Percentiles rank a stretch among this genome's conserved stretches.
Evolutionary conservation across 805 yeast genomes (phyloP).

Genomic region (Nakazawaea pomicola): DNA sequence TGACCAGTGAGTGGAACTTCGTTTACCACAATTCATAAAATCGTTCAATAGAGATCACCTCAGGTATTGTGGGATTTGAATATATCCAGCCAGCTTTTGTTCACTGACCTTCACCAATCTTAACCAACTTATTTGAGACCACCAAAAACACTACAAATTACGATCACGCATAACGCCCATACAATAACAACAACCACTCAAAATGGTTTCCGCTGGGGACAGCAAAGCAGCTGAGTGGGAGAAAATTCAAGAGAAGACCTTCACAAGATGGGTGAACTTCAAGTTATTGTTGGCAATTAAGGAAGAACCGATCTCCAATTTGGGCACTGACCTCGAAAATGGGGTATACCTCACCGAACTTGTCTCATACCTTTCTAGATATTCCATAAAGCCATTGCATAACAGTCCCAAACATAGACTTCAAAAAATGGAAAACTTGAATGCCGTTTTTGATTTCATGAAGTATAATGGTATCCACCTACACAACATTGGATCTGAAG

Average conservation of each 20-base stretch:
- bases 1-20: too few species aligned
- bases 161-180: not conserved
- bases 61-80: too few species aligned
- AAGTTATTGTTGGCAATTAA: conserved; percentile 22
- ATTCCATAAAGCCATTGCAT: conserved; percentile 22
- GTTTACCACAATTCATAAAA: too few species aligned
- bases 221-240: conserved; percentile 36
- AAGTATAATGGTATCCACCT: conserved; percentile 32
- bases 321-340: conserved; percentile 31
- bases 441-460: conserved; percentile 36
- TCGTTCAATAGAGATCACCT: too few species aligned
- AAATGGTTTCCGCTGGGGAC: too few species aligned
- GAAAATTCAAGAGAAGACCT: conserved; percentile 39
- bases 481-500: conserved; percentile 42
- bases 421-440: conserved; percentile 44
- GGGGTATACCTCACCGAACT: conserved; percentile 36
- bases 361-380: conserved; percentile 26
- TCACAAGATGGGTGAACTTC: conserved; percentile 44
- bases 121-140: too few species aligned
- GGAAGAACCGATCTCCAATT: conserved; percentile 19
- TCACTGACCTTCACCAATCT: too few species aligned
- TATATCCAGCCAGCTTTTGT: too few species aligned
- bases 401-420: conserved; percentile 35
- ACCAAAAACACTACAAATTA: too few species aligned
- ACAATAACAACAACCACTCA: not conserved